Percentiles rank a stretch among this genome's conserved stretches.
Conservation (phyloP, 805 yeast species). For the Starmera dryadoides region DNA sequence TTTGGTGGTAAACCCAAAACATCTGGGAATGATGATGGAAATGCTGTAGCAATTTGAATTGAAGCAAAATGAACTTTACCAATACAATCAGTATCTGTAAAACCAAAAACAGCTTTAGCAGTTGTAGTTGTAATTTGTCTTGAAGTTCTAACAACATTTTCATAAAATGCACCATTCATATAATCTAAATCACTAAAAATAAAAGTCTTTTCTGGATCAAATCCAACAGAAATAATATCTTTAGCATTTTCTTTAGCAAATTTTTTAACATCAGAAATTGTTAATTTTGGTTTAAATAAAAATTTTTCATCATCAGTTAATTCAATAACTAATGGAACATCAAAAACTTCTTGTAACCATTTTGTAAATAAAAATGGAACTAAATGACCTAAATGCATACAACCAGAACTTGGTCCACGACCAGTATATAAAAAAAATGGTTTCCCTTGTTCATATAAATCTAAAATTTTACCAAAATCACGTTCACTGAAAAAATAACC, state of each 20-base stretch:
- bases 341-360: conserved; percentile 97
- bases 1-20: conserved; percentile 79
- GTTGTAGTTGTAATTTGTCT: conserved; percentile 96
- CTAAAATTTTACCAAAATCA: conserved; percentile 71
- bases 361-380: conserved; percentile 92
- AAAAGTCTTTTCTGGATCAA: conserved; percentile 90
- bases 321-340: conserved; percentile 90
- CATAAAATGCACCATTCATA: conserved; percentile 92
- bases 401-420: conserved; percentile 91
- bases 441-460: conserved; percentile 88
- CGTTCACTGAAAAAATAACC: conserved; percentile 93
- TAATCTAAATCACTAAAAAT: conserved; percentile 88
- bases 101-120: conserved; percentile 95
- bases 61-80: conserved; percentile 95
- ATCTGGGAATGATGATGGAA: conserved; percentile 93
- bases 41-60: conserved; percentile 91
- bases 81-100: conserved; percentile 88
- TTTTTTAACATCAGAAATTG: conserved; percentile 78
- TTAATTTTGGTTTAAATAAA: conserved; percentile 83
- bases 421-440: conserved; percentile 96
- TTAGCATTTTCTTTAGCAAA: conserved; percentile 81
- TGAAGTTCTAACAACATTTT: conserved; percentile 85
- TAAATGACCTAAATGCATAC: conserved; percentile 96
- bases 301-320: conserved; percentile 97
- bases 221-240: conserved; percentile 92